Percentiles rank a stretch among this genome's conserved stretches.
phyloP scores from a whole-genome alignment of 2,329 filamentous ascomycete species.

The Chrysoporthe austroafricana region DNA sequence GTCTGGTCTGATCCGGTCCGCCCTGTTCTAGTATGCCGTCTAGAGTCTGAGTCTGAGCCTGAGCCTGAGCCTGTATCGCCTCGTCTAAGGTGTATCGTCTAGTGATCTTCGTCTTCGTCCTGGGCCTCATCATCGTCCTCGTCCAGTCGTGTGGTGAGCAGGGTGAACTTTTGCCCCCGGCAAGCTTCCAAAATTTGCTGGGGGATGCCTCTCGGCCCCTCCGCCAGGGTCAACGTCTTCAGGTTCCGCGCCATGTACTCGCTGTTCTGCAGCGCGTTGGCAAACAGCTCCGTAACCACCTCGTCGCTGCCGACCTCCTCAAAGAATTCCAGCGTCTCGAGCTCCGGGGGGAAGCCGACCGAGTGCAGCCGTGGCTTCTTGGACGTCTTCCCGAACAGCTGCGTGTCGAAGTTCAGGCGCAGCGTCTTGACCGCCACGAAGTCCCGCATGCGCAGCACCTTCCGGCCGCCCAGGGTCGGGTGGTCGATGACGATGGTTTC shows the following conservation, averaged over 20 bases:
- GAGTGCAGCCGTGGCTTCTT: slow-evolving; percentile 50
- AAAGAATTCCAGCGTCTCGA: slow-evolving; percentile 51
- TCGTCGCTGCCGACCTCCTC: slow-evolving; percentile 51
- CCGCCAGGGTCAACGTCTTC: slow-evolving; percentile 43
- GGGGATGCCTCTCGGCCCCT: slow-evolving; percentile 38
- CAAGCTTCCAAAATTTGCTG: slow-evolving; percentile 41
- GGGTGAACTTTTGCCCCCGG: slow-evolving; percentile 37
- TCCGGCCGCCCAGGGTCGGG: slow-evolving; percentile 44
- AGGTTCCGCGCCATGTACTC: slow-evolving; percentile 43
- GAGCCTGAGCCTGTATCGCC: not conserved
- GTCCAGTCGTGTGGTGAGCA: slow-evolving; percentile 36
- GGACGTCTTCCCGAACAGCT: slow-evolving; percentile 51
- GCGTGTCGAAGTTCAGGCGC: slow-evolving; percentile 51
- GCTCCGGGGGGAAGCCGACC: slow-evolving; percentile 50
- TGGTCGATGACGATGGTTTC: slow-evolving; percentile 51
- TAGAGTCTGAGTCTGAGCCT: not conserved
- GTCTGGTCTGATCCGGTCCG: not conserved
- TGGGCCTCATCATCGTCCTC: slow-evolving; percentile 1
- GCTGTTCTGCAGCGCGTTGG: slow-evolving; percentile 45
- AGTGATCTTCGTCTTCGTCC: slow-evolving; percentile 4
- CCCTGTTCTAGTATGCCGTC: slow-evolving; percentile 2
- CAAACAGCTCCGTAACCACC: slow-evolving; percentile 50
- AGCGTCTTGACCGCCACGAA: slow-evolving; percentile 47
- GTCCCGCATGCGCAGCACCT: slow-evolving; percentile 48
- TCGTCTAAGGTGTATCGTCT: not conserved